These are phyloP conservation scores for Primulina tabacum DNA, from an alignment of 257 asterid genomes.

Conservation along the genomic window DNA sequence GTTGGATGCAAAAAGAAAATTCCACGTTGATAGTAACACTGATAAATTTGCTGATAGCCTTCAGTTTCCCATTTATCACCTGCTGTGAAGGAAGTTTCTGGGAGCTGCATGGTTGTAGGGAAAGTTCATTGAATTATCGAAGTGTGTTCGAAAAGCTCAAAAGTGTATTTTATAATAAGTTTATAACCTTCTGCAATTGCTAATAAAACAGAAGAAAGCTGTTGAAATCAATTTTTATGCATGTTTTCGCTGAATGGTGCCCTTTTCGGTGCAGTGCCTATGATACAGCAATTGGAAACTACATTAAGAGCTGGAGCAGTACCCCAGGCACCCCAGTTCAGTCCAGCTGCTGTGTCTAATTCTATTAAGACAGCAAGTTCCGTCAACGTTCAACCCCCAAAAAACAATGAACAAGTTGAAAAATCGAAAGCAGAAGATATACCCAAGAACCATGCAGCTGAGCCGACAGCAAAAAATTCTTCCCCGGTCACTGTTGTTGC, in stretches of 20 bases:
- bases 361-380: constrained; percentile 33
- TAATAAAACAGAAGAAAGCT: not conserved
- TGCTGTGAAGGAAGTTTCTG: not conserved
- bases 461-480: constrained; percentile 10
- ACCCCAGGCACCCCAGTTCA: constrained; percentile 79
- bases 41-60: not conserved
- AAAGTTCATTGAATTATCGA: not conserved
- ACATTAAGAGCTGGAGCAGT: constrained; percentile 78
- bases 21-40: not conserved
- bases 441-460: not conserved
- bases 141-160: not conserved
- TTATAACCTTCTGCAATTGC: too few relatives aligned
- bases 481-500: constrained; percentile 8
- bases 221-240: not conserved
- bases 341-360: constrained; percentile 37
- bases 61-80: not conserved
- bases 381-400: constrained; percentile 16
- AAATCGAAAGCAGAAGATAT: constrained; percentile 21
- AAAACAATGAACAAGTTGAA: constrained; percentile 16
- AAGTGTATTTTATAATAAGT: too few relatives aligned
- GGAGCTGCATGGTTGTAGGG: not conserved
- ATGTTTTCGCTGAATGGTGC: not conserved
- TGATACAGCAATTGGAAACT: constrained; percentile 80
- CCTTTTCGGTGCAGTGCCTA: constrained; percentile 62
- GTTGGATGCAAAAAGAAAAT: not conserved